These are phyloP conservation scores for Sarocladium brachiariae DNA, from an alignment of 2,329 filamentous ascomycete species.

Conservation along the genomic window DNA sequence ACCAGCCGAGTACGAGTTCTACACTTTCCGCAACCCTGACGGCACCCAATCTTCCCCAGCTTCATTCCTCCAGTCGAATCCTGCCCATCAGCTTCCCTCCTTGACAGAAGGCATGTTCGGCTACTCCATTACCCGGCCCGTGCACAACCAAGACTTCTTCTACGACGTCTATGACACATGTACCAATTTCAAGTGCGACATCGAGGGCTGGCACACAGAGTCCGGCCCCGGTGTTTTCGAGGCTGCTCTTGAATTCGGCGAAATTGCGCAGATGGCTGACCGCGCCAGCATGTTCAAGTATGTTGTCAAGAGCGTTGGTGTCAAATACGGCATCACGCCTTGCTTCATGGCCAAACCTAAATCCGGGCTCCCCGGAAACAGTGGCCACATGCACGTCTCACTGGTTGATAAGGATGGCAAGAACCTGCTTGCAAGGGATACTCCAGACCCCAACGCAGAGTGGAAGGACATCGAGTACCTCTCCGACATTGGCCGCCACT, in stretches of 20 bases:
- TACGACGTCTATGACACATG: constrained; percentile 82
- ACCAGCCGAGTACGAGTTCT: constrained; percentile 90
- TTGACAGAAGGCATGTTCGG: constrained; percentile 95
- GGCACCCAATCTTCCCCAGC: constrained; percentile 58
- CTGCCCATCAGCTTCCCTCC: constrained; percentile 64
- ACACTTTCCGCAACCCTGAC: constrained; percentile 70
- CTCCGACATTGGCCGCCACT: constrained; percentile 84
- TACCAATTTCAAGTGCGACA: constrained; percentile 67
- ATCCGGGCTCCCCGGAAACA: constrained; percentile 86
- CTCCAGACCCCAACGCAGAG: constrained; percentile 61
- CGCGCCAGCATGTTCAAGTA: constrained; percentile 92
- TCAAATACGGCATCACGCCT: constrained; percentile 83
- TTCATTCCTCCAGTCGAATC: constrained; percentile 65
- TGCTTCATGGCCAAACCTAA: constrained; percentile 99
- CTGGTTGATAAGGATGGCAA: constrained; percentile 72
- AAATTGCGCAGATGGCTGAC: constrained; percentile 86
- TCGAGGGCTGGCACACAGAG: constrained; percentile 95
- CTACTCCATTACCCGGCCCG: constrained; percentile 79
- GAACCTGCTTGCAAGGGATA: constrained; percentile 75
- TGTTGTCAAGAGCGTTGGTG: constrained; percentile 81
- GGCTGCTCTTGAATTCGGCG: constrained; percentile 85
- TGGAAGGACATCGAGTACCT: constrained; percentile 73
- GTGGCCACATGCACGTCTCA: constrained; percentile 92
- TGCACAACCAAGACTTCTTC: constrained; percentile 89
- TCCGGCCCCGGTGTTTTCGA: constrained; percentile 92